Evolutionary conservation across 768 basidiomycete species (phyloP), one percentile per base, ranked within the genome.

Genomic region (Tylopilus balloui): DNA sequence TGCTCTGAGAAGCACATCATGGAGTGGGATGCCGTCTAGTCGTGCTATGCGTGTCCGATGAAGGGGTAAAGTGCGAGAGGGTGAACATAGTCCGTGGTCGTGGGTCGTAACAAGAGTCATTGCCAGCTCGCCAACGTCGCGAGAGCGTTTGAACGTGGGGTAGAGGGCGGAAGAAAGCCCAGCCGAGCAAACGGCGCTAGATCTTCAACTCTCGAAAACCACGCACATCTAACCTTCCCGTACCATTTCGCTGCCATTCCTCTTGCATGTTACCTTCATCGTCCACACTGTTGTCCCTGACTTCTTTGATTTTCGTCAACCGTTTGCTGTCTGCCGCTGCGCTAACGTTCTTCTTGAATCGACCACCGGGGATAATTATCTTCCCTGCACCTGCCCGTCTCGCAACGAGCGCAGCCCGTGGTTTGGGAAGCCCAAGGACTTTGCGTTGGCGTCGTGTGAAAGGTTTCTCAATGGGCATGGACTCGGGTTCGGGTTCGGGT

Each of bases 121-220:
- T 25, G 24, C 38, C n/a, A 23, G 45, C 14, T 48, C 43, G 50
- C 55, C 35, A 53, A 36, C 20, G 48, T 53, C 43, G 27, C 51
- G 39, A 12, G 28, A 12, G 15, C 7, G 42, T 40, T 39, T 20
- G 36, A 32, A 36, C 23, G 40, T 32, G 47, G 13, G 27, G 27
- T 28, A 24, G 38, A 31, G n/a, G 23, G 28, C 21, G 29, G 39
- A 15, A 34, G 41, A 37, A 42, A 43, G 29, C 37, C 28, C 12
- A 7, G 47, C 19, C 20, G 47, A 25, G 42, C 29, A 19, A 27
- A 42, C 37, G 36, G 44, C 40, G 40, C 59, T 69, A 81, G 53
- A 88, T 88, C 77, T 78, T 85, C 65, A 88, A 64, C 69, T 88
- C 87, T 56, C 85, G 71, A 66, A 88, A 88, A 45, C 86, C 86